These are phyloP conservation scores for Asterionellopsis glacialis DNA, from an alignment of 108 stramenopile species.

Conservation along the genomic window DNA sequence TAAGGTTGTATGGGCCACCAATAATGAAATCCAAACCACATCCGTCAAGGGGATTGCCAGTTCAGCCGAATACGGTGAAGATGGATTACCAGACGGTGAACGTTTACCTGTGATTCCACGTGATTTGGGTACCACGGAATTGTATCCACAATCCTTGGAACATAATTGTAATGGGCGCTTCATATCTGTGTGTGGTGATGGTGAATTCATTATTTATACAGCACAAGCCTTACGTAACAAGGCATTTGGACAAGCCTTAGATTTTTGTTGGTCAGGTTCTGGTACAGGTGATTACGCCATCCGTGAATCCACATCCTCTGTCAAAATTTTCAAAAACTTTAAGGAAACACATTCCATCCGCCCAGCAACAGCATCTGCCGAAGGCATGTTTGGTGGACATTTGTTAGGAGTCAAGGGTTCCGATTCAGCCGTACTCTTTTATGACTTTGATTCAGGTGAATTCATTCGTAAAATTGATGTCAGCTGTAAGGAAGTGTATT, in stretches of 20 bases:
- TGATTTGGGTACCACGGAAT: conserved; percentile 94
- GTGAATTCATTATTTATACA: conserved; percentile 99
- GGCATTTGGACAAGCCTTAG: conserved; percentile 95
- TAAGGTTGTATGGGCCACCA: conserved; percentile 95
- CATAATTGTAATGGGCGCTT: conserved; percentile 99
- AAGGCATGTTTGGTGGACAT: conserved; percentile 93
- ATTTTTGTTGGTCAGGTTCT: conserved; percentile 95
- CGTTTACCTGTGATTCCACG: conserved; percentile 70
- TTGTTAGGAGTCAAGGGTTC: conserved; percentile 90
- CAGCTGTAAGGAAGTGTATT: conserved; percentile 90
- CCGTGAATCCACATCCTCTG: conserved; percentile 86
- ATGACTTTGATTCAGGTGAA: conserved; percentile 94
- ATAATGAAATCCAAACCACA: conserved; percentile 95
- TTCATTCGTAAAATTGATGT: conserved; percentile 97
- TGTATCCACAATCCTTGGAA: conserved; percentile 90
- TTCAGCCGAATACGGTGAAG: conserved; percentile 43
- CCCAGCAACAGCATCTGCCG: conserved; percentile 90
- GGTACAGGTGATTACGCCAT: conserved; percentile 98
- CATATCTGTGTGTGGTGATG: conserved; percentile 96
- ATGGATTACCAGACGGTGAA: conserved; percentile 83
- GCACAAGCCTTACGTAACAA: conserved; percentile 96
- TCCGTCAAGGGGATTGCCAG: conserved; percentile 86
- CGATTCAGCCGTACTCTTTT: conserved; percentile 91
- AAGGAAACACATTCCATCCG: conserved; percentile 78
- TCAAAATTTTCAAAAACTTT: conserved; percentile 97